Conservation (phyloP, 106 monocot genomes). For the Cymbidium sinense region DNA sequence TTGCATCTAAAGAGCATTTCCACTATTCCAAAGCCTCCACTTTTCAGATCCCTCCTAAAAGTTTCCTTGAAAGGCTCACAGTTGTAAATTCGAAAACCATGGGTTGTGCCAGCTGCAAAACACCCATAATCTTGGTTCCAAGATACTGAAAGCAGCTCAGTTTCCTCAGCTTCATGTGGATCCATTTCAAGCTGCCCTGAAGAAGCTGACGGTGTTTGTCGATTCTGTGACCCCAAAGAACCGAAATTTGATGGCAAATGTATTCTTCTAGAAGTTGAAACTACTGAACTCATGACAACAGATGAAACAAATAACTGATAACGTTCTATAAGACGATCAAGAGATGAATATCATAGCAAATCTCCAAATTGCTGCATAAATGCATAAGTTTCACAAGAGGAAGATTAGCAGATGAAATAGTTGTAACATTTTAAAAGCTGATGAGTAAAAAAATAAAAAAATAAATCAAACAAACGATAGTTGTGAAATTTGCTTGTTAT, state of each 20-base stretch:
- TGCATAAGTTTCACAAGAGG: neutral
- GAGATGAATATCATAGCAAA: neutral
- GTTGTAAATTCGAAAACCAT: conserved; percentile 75
- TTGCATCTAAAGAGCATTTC: conserved; percentile 93
- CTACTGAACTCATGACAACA: conserved; percentile 39
- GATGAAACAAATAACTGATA: neutral
- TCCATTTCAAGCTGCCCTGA: conserved; percentile 35
- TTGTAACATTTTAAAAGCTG: neutral
- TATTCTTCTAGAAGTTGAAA: conserved; percentile 36
- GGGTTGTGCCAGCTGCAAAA: conserved; percentile 76
- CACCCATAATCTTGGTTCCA: conserved; percentile 93
- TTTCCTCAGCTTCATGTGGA: conserved; percentile 28
- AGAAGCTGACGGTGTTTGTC: conserved; percentile 22
- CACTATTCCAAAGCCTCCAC: conserved; percentile 80
- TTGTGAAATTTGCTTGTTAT: neutral
- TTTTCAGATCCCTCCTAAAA: conserved; percentile 77
- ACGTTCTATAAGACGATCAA: neutral
- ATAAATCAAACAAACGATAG: neutral
- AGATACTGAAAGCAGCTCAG: conserved; percentile 63
- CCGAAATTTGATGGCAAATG: conserved; percentile 17
- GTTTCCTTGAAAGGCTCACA: conserved; percentile 85
- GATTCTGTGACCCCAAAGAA: conserved; percentile 39
- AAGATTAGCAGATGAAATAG: neutral
- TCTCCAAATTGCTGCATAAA: neutral
- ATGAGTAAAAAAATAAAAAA: neutral